phyloP scores from a whole-genome alignment of 2,329 filamentous ascomycete species.

The Colletotrichum sidae region DNA sequence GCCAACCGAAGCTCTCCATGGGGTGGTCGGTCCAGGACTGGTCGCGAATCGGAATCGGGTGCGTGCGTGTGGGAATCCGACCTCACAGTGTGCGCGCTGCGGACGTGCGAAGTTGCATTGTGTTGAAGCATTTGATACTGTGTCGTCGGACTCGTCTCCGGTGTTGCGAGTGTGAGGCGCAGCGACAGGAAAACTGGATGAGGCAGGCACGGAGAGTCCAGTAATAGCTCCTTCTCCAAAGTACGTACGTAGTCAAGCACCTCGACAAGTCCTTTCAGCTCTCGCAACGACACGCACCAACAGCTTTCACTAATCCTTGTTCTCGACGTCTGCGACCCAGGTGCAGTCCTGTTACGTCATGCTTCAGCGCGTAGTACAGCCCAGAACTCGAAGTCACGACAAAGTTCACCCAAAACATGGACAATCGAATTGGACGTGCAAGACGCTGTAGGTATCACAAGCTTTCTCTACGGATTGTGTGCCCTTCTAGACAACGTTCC shows the following conservation, averaged over 20 bases:
- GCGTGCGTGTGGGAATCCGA: slow-evolving; percentile 33
- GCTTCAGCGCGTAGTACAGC: not conserved
- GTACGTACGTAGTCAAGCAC: too few species aligned
- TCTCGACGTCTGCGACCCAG: too few species aligned
- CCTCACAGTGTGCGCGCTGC: slow-evolving; percentile 35
- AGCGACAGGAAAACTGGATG: not conserved
- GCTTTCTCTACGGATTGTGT: not conserved
- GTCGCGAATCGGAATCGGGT: not conserved
- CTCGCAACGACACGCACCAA: too few species aligned
- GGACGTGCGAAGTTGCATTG: slow-evolving; percentile 35
- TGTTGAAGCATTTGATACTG: slow-evolving; percentile 31
- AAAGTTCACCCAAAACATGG: too few species aligned
- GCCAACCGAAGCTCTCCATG: slow-evolving; percentile 35
- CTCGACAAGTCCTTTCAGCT: too few species aligned
- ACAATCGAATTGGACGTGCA: too few species aligned
- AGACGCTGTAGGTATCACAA: too few species aligned
- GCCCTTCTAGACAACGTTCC: slow-evolving; percentile 4
- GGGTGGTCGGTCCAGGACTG: slow-evolving; percentile 9
- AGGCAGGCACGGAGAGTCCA: not conserved
- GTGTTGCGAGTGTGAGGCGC: slow-evolving; percentile 3
- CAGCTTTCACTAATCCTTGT: too few species aligned
- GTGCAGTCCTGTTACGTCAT: slow-evolving; percentile 19
- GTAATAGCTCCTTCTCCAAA: not conserved
- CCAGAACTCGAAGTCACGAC: too few species aligned
- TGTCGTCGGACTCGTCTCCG: slow-evolving; percentile 30